Base-by-base conservation (phyloP, 169 alveolate genomes). In the Plasmodium berghei region DNA sequence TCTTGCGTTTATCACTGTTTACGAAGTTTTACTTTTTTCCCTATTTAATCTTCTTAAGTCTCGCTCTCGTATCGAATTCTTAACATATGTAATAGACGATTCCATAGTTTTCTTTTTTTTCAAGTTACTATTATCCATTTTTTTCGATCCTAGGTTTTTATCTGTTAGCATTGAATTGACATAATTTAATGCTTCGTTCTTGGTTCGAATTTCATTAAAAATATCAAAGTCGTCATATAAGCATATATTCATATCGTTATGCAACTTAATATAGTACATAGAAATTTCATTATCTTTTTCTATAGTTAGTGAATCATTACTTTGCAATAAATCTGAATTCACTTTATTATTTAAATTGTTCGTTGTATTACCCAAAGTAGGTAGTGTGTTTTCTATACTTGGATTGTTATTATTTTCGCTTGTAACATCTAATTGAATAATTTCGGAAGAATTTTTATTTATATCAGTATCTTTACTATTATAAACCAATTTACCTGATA, bases 171-270 rank as follows among this genome's bases (percentile, higher is more conserved):
- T 55, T 28, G 90, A 54, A 59, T 66, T 54, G 56, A 83, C 90
- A 26, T 73, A 83, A 67, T 55, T 67, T 24, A 83, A 56, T 18
- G 85, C 80, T 54, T 83, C 85, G 40, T 52, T 66, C 58, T 83
- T 83, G 9, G 90, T 83, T 67, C 69, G 67, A 3, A 83, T 67
- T 67, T 55, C 55, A 59, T 66, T 83, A 69, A 83, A 42, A 46
- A 83, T 55, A n/a, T 83, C 72, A 83, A 18, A 83, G 66, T 83
- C 90, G 61, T 83, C 85, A 46, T 83, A 83, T 48, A 83, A 49
- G 26, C 59, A 67, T 66, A 83, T 67, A 16, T 40, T 24, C 40
- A 67, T 83, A 40, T 55, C 67, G 49, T 56, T 83, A 28, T 67
- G n/a, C 59, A 83, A 48, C 56, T 67, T 83, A 34, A 83, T 83